phyloP scores from a whole-genome alignment of 1,139 yeast genomes.

The Saccharomyces hybrid region DNA sequence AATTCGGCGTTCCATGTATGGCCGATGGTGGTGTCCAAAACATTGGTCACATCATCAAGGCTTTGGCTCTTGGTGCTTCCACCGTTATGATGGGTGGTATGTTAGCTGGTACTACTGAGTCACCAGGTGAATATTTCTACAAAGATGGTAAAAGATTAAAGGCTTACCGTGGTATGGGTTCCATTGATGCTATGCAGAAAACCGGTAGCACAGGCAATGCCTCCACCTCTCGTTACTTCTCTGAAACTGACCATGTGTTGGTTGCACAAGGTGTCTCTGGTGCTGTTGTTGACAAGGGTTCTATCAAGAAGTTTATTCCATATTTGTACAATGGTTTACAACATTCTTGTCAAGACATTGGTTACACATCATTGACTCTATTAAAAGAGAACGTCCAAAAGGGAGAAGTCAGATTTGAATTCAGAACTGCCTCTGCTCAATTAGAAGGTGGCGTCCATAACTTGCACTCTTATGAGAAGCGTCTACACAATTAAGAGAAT shows the following conservation, averaged over 20 bases:
- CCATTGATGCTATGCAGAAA: conserved; percentile 97
- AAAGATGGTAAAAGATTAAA: conserved; percentile 97
- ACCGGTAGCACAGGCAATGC: conserved; percentile 85
- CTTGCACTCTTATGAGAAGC: conserved; percentile 93
- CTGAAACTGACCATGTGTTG: conserved; percentile 88
- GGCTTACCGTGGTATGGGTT: conserved; percentile 99
- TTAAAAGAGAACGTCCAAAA: conserved; percentile 57
- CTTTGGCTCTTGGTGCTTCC: conserved; percentile 93
- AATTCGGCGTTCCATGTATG: conserved; percentile 51
- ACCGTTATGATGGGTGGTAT: conserved; percentile 99
- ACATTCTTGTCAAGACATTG: conserved; percentile 98
- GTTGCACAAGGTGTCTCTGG: conserved; percentile 99
- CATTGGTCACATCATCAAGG: conserved; percentile 97
- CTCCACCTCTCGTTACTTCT: conserved; percentile 94
- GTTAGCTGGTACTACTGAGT: conserved; percentile 96
- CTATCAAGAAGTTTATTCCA: conserved; percentile 86
- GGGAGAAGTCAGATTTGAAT: conserved; percentile 85
- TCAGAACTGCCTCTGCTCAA: conserved; percentile 98
- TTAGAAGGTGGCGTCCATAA: conserved; percentile 98
- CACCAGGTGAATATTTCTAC: conserved; percentile 97
- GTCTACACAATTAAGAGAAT: conserved; percentile 68
- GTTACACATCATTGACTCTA: conserved; percentile 58
- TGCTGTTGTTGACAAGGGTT: conserved; percentile 93
- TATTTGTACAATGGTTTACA: conserved; percentile 92
- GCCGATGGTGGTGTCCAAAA: conserved; percentile 99